Conservation (phyloP, 129 eudicot genomes). For the Erigeron canadensis region DNA sequence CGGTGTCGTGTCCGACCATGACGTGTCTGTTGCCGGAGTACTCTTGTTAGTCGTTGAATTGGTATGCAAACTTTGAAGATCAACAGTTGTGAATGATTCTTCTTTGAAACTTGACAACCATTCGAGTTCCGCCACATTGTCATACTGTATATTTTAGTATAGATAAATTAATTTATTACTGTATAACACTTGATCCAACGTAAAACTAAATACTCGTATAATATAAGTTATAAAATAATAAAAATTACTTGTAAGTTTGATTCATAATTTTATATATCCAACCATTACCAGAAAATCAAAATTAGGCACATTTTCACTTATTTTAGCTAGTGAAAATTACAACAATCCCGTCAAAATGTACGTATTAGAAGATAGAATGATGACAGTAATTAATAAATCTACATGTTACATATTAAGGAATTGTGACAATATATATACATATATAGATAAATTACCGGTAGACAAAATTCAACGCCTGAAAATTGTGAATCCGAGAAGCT, state of each 20-base stretch:
- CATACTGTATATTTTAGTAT: constrained; percentile 49
- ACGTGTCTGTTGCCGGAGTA: constrained; percentile 36
- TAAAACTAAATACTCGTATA: not conserved
- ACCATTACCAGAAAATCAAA: too few species aligned
- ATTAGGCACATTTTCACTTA: too few species aligned
- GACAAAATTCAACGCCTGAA: constrained; percentile 59
- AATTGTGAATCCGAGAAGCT: constrained; percentile 60
- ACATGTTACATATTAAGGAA: too few species aligned
- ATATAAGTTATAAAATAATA: not conserved
- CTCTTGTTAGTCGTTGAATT: constrained; percentile 33
- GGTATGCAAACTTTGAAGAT: constrained; percentile 47
- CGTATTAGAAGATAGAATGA: too few species aligned
- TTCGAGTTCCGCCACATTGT: constrained; percentile 86
- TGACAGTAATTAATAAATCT: too few species aligned
- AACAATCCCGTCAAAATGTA: too few species aligned
- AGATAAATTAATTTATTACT: too few species aligned
- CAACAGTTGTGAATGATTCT: constrained; percentile 81
- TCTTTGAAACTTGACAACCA: constrained; percentile 91
- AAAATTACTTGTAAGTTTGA: not conserved
- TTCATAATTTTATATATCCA: not conserved
- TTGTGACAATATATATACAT: not conserved
- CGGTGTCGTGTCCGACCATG: constrained; percentile 19
- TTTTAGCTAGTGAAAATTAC: too few species aligned
- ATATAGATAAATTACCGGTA: constrained; percentile 63
- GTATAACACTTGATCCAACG: not conserved